Evolutionary conservation across 1,284 basidiomycete species (phyloP).

Genomic region (Testicularia cyperi): DNA sequence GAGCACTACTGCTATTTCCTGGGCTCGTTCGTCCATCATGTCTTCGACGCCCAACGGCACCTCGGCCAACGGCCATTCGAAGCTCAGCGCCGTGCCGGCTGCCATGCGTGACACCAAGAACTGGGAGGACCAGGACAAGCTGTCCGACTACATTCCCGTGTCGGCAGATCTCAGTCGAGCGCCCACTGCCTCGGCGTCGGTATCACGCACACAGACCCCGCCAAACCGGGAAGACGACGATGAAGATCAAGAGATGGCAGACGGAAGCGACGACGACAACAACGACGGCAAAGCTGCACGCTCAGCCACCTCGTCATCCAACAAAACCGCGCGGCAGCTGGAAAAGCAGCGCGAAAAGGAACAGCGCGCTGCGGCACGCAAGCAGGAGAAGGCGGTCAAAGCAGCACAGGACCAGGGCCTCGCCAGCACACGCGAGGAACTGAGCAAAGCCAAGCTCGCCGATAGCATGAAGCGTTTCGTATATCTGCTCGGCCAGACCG

Average conservation of each 20-base stretch:
- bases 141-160: slow-evolving; percentile 47
- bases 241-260: not conserved
- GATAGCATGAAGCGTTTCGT: slow-evolving; percentile 58
- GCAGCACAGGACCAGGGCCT: slow-evolving; percentile 49
- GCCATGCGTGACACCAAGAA: slow-evolving; percentile 30
- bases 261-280: slow-evolving; percentile 11
- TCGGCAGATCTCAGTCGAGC: slow-evolving; percentile 43
- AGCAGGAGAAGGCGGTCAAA: slow-evolving; percentile 30
- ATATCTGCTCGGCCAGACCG: slow-evolving; percentile 58
- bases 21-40: too few species aligned
- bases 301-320: slow-evolving; percentile 30
- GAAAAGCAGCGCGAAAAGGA: slow-evolving; percentile 48
- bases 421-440: slow-evolving; percentile 42
- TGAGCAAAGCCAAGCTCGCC: slow-evolving; percentile 53
- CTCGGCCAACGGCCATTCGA: slow-evolving; percentile 25
- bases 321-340: slow-evolving; percentile 45
- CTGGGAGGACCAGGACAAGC: slow-evolving; percentile 52
- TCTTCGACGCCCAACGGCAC: slow-evolving; percentile 14
- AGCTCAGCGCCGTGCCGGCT: slow-evolving; percentile 25
- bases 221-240: slow-evolving; percentile 4
- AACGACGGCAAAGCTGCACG: slow-evolving; percentile 20
- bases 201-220: slow-evolving; percentile 28
- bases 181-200: slow-evolving; percentile 38
- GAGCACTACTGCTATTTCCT: too few species aligned
- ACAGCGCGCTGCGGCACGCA: slow-evolving; percentile 36